Conservation (phyloP, 805 yeast genomes). For the Kuraishia capsulata region DNA sequence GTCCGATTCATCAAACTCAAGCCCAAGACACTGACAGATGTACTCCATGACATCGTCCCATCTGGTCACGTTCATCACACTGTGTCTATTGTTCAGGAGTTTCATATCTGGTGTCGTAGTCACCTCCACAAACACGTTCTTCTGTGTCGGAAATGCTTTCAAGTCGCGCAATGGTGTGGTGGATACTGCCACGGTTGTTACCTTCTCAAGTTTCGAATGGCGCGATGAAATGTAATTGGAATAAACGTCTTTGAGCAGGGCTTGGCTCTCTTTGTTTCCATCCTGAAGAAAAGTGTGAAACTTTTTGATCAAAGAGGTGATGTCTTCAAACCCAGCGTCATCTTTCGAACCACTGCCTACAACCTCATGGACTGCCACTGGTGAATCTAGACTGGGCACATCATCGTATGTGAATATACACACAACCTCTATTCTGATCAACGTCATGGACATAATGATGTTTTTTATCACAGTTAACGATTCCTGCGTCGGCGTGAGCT, state of each 20-base stretch:
- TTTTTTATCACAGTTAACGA: conserved; percentile 18
- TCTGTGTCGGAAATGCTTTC: conserved; percentile 9
- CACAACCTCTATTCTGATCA: conserved; percentile 18
- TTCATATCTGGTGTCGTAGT: conserved; percentile 10
- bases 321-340: not conserved
- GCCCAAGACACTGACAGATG: conserved; percentile 2
- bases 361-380: not conserved
- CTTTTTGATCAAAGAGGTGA: not conserved
- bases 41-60: conserved; percentile 10
- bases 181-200: conserved; percentile 16
- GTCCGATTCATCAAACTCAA: conserved; percentile 4
- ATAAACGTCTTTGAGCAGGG: not conserved
- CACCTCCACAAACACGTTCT: conserved; percentile 17
- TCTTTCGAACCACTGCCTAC: not conserved
- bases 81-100: conserved; percentile 6
- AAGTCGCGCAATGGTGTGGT: conserved; percentile 11
- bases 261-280: not conserved
- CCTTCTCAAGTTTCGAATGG: conserved; percentile 2
- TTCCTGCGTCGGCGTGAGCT: conserved; percentile 9
- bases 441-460: conserved; percentile 16
- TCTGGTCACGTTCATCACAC: conserved; percentile 13
- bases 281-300: not conserved
- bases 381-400: not conserved
- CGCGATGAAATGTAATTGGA: not conserved
- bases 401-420: conserved; percentile 3